These are phyloP conservation scores for Leishmania major DNA, from an alignment of 208 protist genomes.

Conservation along the genomic window DNA sequence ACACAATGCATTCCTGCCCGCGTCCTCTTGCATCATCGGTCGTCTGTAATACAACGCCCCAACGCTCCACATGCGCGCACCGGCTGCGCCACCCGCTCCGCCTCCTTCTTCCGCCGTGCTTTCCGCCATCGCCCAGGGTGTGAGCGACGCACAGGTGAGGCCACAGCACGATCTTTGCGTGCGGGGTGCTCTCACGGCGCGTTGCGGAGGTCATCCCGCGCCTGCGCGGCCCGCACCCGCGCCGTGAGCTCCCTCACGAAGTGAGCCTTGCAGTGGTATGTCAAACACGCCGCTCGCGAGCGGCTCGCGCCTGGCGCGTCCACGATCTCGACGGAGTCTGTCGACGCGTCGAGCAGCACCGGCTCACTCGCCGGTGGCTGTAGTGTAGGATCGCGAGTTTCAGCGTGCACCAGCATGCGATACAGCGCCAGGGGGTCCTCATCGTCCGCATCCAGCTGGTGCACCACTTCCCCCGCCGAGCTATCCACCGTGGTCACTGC, in stretches of 20 bases:
- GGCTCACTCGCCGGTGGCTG: background rate
- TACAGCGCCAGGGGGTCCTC: constrained; percentile 66
- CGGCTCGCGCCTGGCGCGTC: background rate
- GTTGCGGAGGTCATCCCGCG: background rate
- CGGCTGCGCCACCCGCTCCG: background rate
- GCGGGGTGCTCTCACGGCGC: background rate
- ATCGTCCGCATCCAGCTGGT: constrained; percentile 37
- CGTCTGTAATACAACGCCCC: background rate
- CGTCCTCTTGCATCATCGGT: background rate
- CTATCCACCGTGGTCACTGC: constrained; percentile 32
- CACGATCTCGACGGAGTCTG: constrained; percentile 11
- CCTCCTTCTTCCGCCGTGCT: background rate
- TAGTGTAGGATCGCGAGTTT: constrained; percentile 14
- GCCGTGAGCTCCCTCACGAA: constrained; percentile 13
- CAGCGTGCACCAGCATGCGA: constrained; percentile 51
- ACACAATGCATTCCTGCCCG: background rate
- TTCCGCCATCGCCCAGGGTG: background rate
- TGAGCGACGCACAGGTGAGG: background rate
- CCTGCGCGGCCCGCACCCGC: background rate
- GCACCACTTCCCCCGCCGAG: constrained; percentile 22
- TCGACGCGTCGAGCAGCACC: background rate
- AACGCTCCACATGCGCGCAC: background rate
- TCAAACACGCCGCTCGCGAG: constrained; percentile 5
- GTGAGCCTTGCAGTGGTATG: background rate
- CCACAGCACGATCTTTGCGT: background rate